Evolutionary conservation across 2,329 filamentous ascomycete genomes (phyloP), one percentile per base, ranked within the genome.

Genomic region (Aspergillus novoparasiticus): DNA sequence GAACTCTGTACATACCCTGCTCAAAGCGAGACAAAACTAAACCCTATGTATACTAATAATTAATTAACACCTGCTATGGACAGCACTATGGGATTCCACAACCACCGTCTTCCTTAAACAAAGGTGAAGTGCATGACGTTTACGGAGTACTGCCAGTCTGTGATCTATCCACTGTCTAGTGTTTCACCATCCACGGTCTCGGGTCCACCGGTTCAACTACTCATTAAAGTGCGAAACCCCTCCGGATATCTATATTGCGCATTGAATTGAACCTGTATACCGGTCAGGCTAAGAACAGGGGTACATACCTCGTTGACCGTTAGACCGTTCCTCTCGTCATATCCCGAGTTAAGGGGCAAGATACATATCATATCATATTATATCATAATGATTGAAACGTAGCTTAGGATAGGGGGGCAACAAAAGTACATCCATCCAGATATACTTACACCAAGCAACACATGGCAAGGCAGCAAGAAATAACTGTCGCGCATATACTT

Each of bases 101-200:
- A 28, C 32, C 9, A 55, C 21, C 6, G 23, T 14, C n/a, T 36
- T 12, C 32, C 51, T 11, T n/a, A 10, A 14, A 23, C n/a, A n/a
- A 34, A 41, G 36, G 51, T 12, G 21, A 32, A 23, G 16, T 9
- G 26, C 16, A 12, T 30, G 28, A 54, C 19, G 12, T 32, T 36
- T 28, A 26, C 23, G 23, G 23, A 26, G 23, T 26, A 8, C 56
- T 63, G 69, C 60, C 69, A 69, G 68, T 72, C 70, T 61, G 56
- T 56, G 53, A 66, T 61, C 58, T 59, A 62, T 68, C 68, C 63
- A 66, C 56, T 21, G 43, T 57, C 67, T 64, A 65, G 64, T 66
- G 70, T 72, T 72, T 72, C 70, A 70, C 56, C 62, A 58, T 69
- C 43, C 50, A 59, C 66, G 59, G 63, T 55, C 41, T 48, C 41